These are phyloP conservation scores for Quercus lobata DNA, from an alignment of 331 rosid species.

Conservation along the genomic window DNA sequence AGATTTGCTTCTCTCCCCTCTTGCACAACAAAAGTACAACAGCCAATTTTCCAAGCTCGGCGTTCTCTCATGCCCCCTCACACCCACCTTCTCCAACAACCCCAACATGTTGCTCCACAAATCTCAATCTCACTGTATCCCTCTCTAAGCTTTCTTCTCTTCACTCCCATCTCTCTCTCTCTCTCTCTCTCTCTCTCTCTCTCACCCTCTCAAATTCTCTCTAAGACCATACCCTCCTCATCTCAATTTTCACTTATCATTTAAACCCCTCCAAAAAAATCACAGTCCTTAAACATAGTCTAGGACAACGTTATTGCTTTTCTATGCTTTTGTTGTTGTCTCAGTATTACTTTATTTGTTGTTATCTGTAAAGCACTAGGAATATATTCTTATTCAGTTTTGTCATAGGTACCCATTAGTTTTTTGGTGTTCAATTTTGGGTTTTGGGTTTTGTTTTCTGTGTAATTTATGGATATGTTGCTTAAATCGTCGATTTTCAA, in stretches of 20 bases:
- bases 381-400: neutral
- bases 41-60: too few species aligned
- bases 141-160: constrained; percentile 1
- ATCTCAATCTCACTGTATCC: neutral
- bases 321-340: neutral
- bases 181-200: neutral
- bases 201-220: neutral
- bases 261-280: neutral
- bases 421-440: constrained; percentile 12
- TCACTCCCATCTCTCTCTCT: neutral
- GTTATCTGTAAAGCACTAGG: neutral
- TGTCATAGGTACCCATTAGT: neutral
- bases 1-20: neutral
- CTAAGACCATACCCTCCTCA: constrained; percentile 24
- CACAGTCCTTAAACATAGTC: neutral
- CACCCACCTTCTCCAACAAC: neutral
- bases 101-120: neutral
- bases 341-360: neutral
- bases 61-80: too few species aligned
- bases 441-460: constrained; percentile 26
- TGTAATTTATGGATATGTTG: constrained; percentile 44
- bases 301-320: neutral
- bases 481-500: constrained; percentile 48
- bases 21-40: neutral
- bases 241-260: neutral